Base-by-base conservation (phyloP, 139 green algal genomes). In the Chlorokybus atmophyticus region DNA sequence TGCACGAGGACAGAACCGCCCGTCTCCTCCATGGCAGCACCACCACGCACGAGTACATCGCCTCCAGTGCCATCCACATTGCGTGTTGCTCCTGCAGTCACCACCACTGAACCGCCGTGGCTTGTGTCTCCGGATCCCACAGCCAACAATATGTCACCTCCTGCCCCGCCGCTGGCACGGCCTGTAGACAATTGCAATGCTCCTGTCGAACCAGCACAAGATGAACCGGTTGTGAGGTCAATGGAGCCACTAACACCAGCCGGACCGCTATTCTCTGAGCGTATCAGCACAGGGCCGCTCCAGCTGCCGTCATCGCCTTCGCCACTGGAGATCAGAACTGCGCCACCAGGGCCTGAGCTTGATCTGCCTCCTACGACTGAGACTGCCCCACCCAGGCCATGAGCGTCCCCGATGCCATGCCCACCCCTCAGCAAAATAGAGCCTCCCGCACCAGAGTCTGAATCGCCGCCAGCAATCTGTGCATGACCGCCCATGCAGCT, bases 101-200 rank as follows among this genome's bases (percentile, higher is more conserved):
- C 32, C 14, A 5, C 7, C 6, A 66, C 29, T 6, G 44, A 30
- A 24, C 57, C 57, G 47, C 57, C 57, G 29, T 48, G 47, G 31
- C 57, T 47, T 3, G 57, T 62, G 48, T 66, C 30, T n/a, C 57
- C 57, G 5, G 29, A n/a, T 31, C 57, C 57, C 29, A 66, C 57
- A 5, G 26, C 27, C 10, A 66, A 29, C 14, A 3, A 39, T 31
- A 66, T 59, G 47, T 60, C 48, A 25, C 57, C 57, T 19, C 57
- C 57, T 49, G 3, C 14, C n/a, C 57, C 57, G 23, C 8, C 19
- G 7, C 5, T 48, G 27, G 56, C 38, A 19, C 10, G 42, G 10
- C 56, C 56, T 47, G 56, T 59, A 14, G 7, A 6, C 10, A 64
- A 4, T 42, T 7, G 24, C 6, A 64, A 21, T 8, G 17, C 19